Base-by-base conservation (phyloP, 257 asterid genomes). In the Galeopsis tetrahit region DNA sequence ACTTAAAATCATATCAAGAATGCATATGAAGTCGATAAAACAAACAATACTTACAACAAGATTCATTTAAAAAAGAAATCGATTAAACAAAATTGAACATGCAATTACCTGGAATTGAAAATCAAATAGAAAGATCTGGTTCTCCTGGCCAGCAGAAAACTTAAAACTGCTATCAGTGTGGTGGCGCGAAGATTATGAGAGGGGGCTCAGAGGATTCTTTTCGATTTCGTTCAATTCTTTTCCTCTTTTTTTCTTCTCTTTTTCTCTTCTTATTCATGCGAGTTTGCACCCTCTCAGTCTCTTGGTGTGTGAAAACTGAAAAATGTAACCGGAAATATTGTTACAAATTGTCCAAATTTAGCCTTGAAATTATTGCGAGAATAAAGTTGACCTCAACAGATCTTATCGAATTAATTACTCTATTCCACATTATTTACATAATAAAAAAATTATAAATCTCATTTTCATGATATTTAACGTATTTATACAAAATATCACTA, bases 321-420 rank as follows among this genome's bases (percentile, higher is more conserved):
- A 21, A 21, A 21, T 21, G 77, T 42, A 43, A 75, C 65, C 77
- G 74, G 63, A 74, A 69, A 68, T 72, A 17, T 36, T 53, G 63
- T 7, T 63, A 11, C 76, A 46, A 10, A 75, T 68, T 74, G 72
- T 31, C 75, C 81, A 39, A 75, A 65, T 77, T 73, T 66, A 59
- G 68, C 76, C 80, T 78, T 44, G n/a, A 32, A 34, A 34, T 69
- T 66, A 52, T 10, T 58, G 75, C 59, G 6, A 69, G 14, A 63
- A 52, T 28, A 62, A 21, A 77, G 78, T 81, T 81, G 82, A 78
- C 80, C 73, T 35, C 36, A 34, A 17, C 49, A 57, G 65, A 82
- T 72, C 32, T 60, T 7, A 14, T 10, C 28, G 7, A 57, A 75
- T 71, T 80, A 63, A 83, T 35, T 68, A 69, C 28, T 21, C 28